These are phyloP conservation scores for Plasmopara muralis DNA, from an alignment of 352 stramenopile genomes.

Conservation along the genomic window DNA sequence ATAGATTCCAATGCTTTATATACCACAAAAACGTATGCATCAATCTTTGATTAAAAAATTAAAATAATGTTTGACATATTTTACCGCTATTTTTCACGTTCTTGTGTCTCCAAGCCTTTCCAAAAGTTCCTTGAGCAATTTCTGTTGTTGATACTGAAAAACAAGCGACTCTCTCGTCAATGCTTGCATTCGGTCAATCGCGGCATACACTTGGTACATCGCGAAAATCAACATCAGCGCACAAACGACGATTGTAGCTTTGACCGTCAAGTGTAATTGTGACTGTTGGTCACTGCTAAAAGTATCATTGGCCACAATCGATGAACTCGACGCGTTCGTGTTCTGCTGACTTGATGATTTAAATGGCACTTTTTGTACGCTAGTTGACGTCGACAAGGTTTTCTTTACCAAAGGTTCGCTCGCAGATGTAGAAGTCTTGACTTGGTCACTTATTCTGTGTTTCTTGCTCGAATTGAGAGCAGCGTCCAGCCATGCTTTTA, in stretches of 20 bases:
- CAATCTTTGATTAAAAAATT: too few relatives aligned
- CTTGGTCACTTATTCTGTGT: neutral
- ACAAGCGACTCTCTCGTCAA: slow-evolving; percentile 48
- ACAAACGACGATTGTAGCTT: slow-evolving; percentile 42
- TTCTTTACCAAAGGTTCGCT: slow-evolving; percentile 1
- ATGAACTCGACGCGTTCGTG: neutral
- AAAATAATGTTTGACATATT: neutral
- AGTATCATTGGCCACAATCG: neutral
- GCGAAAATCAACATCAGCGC: slow-evolving; percentile 64
- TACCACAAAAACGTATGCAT: too few relatives aligned
- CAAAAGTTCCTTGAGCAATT: slow-evolving; percentile 56
- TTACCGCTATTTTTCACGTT: slow-evolving; percentile 4
- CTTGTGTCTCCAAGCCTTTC: slow-evolving; percentile 25
- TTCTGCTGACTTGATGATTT: slow-evolving; percentile 1
- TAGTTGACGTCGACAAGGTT: neutral
- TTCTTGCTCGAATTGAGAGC: slow-evolving; percentile 28
- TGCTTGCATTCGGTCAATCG: slow-evolving; percentile 54
- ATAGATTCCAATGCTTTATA: too few relatives aligned
- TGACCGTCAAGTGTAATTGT: slow-evolving; percentile 24
- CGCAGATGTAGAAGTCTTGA: neutral
- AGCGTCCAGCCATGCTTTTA: slow-evolving; percentile 42
- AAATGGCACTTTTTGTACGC: neutral
- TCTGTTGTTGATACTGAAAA: slow-evolving; percentile 59
- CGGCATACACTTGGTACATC: slow-evolving; percentile 48
- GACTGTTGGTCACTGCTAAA: neutral